Evolutionary conservation across 768 basidiomycete species (phyloP).

Genomic region (Tubosaeta brunneosetosa): DNA sequence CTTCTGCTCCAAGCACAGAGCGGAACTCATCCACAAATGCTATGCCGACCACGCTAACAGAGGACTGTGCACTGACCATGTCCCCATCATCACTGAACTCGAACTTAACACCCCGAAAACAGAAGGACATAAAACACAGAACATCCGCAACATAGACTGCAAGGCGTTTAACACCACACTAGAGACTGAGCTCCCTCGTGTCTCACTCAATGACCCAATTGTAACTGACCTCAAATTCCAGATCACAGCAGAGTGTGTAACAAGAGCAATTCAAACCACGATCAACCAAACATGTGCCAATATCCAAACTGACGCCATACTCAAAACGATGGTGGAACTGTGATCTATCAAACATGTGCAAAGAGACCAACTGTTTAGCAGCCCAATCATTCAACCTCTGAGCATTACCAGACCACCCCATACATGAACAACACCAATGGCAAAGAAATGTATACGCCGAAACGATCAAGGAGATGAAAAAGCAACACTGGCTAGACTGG

Average conservation of each 20-base stretch:
- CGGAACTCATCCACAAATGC: no score
- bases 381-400: no score
- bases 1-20: no score
- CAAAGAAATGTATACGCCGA: background rate
- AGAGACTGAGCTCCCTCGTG: rapidly evolving
- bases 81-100: conserved; percentile 1
- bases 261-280: conserved; percentile 10
- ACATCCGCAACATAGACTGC: conserved; percentile 8
- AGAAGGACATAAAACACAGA: background rate
- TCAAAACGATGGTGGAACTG: no score
- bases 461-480: conserved; percentile 1
- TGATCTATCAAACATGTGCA: no score
- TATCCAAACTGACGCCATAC: conserved; percentile 1
- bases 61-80: conserved; percentile 2
- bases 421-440: no score
- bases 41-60: no score
- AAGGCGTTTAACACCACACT: background rate
- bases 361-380: no score
- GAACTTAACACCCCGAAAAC: background rate
- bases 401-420: no score
- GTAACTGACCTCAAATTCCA: conserved; percentile 9
- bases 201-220: background rate
- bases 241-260: background rate
- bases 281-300: conserved; percentile 18
- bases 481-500: conserved; percentile 8